Evolutionary conservation across 805 yeast species (phyloP), one percentile per base, ranked within the genome.

Genomic region (Tetrapisispora namnaoensis): DNA sequence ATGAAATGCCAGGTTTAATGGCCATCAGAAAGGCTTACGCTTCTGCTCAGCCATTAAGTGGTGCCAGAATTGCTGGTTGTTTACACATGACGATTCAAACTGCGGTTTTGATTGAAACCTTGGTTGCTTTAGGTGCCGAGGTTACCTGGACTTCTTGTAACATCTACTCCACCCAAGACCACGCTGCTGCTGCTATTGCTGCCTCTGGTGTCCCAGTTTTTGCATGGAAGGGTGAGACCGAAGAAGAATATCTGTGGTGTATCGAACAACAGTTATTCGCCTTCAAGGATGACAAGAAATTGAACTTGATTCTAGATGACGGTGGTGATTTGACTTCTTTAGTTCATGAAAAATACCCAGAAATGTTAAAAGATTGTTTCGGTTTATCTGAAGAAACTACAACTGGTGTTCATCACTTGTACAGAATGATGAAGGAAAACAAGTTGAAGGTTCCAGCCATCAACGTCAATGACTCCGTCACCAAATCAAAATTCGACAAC

Each of bases 171-270:
- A 91, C 99, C 58, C 99, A 91, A 78, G 98, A 91, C 76, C 98
- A 91, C 72, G 98, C 98, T 62, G 98, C 99, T 65, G 96, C 99
- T 67, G 98, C 98, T 65, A 91, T 91, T 72, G 99, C 97, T 65
- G 98, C 98, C 61, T 73, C 96, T 59, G 98, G 99, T 76, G 93
- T 91, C 53, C 98, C 99, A 69, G 99, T 91, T 59, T 91, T 87
- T 63, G 99, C 99, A 66, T 91, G 99, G 99, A 91, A 91, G 80
- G 99, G 98, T 71, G 98, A 91, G 82, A 87, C 98, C 73, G 99
- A 91, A 75, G 99, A 91, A 79, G 99, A 91, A 79, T 91, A 91
- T 82, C 69, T 80, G 67, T 91, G 99, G 99, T 91, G 99, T 81
- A 87, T 91, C 64, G 96, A 91, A 78, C 99, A 91, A 79, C 98